Evolutionary conservation across 2,329 filamentous ascomycete genomes (phyloP), one percentile per base, ranked within the genome.

Genomic region (Fusarium mundagurra): DNA sequence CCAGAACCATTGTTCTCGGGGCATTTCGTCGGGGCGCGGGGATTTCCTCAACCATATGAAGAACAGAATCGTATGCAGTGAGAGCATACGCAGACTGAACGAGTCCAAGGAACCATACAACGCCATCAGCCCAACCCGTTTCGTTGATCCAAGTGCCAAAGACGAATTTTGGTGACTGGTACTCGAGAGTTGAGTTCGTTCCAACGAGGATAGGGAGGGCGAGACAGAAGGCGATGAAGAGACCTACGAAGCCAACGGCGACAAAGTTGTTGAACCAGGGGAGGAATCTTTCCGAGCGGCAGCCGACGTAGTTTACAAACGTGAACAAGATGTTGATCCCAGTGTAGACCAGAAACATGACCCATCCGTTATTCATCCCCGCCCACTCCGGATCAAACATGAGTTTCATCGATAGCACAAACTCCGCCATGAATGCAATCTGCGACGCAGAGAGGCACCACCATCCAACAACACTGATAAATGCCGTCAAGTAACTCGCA

Each of bases 381-480:
- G 79, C 74, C 87, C 86, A 89, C 8, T 84, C 81, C 0, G 82
- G 82, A 9, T 87, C 82, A 63, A 88, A 89, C 82, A 90, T 84
- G 57, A 85, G 80, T 79, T 88, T 88, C 82, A 90, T 87, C 6
- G 86, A 85, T 6, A n/a, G 88, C 80, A 63, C 89, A 78, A 71
- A 89, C 64, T 89, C 83, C 5, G 88, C 86, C 87, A 90, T 89
- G 71, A 90, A 90, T 9, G 87, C 88, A 29, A 86, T 83, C 70
- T 88, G 85, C 6, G 87, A 89, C 0, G 88, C 88, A 1, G 86
- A 86, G 67, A 90, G 80, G 2, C 87, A 86, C 87, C 87, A 89
- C 88, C 88, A 90, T 18, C 88, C 88, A 72, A 90, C 89, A 0
- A 85, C 88, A 74, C 89, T 90, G 75, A 90, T 88, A 85, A 87